Evolutionary conservation across 2,329 filamentous ascomycete genomes (phyloP), one percentile per base, ranked within the genome.

Genomic region (Albifimbria verrucaria): DNA sequence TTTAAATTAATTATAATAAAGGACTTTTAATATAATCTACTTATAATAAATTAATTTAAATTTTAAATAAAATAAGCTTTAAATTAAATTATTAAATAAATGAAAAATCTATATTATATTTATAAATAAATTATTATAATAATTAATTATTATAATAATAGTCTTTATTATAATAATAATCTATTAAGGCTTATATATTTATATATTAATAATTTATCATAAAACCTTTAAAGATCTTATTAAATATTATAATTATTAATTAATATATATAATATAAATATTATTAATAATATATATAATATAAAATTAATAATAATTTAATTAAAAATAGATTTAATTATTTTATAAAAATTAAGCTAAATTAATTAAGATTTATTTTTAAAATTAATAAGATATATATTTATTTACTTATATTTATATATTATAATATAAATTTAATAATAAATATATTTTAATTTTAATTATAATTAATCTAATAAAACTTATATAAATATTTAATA

Each of bases 401-500:
- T n/a, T n/a, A n/a, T n/a, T n/a, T n/a, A n/a, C n/a, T 44, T 36
- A 50, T 10, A 18, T 21, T 25, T 50, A 50, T 32, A 45, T 46
- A 46, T 46, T 25, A 26, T 45, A 46, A 25, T 28, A 11, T 21
- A n/a, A 10, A 10, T 32, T 9, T 10, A 10, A 43, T n/a, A n/a
- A 18, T 52, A 39, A 49, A 1, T 53, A 49, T 32, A 2, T 20
- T 43, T 36, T n/a, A 42, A n/a, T n/a, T n/a, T n/a, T 53, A 45
- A 36, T 45, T 46, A 26, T 4, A 23, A 44, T 43, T 23, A 20
- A 53, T 9, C 15, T 9, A 32, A 32, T 32, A 32, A 32, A 32
- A 15, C 11, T 25, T 28, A 53, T 32, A 50, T 20, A 22, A 28
- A 11, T 18, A 50, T 45, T 52, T 32, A 9, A 28, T 36, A 51